Evolutionary conservation across 1,284 basidiomycete species (phyloP), one percentile per base, ranked within the genome.

Genomic region (Cystobasidium slooffiae): DNA sequence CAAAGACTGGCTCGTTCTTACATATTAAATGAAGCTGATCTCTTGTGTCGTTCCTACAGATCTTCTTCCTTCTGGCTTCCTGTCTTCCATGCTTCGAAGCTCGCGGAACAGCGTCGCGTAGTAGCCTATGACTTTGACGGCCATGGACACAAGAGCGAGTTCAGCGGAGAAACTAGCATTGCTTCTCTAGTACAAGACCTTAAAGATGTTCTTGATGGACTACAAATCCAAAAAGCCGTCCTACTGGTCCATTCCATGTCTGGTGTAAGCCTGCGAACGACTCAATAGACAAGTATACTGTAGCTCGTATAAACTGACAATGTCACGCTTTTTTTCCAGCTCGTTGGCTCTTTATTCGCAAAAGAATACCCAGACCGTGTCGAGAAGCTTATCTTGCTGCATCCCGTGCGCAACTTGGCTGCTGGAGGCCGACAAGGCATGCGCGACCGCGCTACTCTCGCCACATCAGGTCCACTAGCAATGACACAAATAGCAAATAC

Each of bases 41-140:
- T n/a, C 22, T 31, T 22, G 1, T 5, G n/a, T 39, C 58, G 22
- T 37, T 51, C 22, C 22, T 24, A 24, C 43, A 72, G 69, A 63
- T 41, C 69, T 10, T 72, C 69, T 4, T 91, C 78, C 78, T 79
- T 76, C 75, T 79, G 78, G 77, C 74, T 79, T 5, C 79, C 75
- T 72, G 12, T 66, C 24, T 75, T 69, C 51, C 64, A 68, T 10
- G 74, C 69, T 16, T 58, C 44, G 16, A 49, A 44, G 12, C 74
- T 79, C 9, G 58, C 61, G 20, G 20, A 62, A 16, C 53, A 72
- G 12, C 77, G 79, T 47, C 68, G 75, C 6, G 68, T 79, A 22
- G 76, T 77, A 65, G 75, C 75, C 0, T 77, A 79, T 63, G 79
- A 80, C 72, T 74, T 77, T 55, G 78, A 80, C 65, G 80, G 79